These are phyloP conservation scores for Pleoardoris graminearum DNA, from an alignment of 2,329 filamentous ascomycete genomes.

Conservation along the genomic window DNA sequence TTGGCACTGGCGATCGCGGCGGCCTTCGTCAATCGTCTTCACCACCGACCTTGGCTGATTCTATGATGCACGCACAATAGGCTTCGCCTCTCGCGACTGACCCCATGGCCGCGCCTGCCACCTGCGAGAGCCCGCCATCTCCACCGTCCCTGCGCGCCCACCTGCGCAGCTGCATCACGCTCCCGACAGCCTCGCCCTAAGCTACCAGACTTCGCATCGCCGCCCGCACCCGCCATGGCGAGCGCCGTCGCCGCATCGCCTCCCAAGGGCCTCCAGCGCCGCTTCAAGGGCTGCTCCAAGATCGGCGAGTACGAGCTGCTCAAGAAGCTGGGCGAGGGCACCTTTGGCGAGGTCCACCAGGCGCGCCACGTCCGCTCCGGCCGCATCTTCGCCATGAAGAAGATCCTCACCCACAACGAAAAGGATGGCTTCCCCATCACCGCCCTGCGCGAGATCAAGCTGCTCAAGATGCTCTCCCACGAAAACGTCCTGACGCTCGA, in stretches of 20 bases:
- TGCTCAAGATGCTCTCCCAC: conserved; percentile 93
- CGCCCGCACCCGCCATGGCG: conserved; percentile 22
- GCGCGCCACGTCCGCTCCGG: conserved; percentile 76
- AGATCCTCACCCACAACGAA: conserved; percentile 99
- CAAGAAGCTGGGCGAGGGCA: conserved; percentile 89
- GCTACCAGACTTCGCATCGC: neutral
- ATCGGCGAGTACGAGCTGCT: conserved; percentile 79
- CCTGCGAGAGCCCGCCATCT: conserved; percentile 12
- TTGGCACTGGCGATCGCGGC: conserved; percentile 2
- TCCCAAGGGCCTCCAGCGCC: conserved; percentile 55
- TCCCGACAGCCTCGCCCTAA: conserved; percentile 14
- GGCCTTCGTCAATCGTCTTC: conserved; percentile 21
- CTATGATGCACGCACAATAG: conserved; percentile 24
- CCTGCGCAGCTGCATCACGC: conserved; percentile 14
- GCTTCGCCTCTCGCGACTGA: conserved; percentile 9
- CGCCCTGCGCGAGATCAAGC: conserved; percentile 93
- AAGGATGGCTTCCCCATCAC: conserved; percentile 99
- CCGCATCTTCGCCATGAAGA: conserved; percentile 84
- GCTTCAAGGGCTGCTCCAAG: conserved; percentile 83
- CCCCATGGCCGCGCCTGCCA: conserved; percentile 29
- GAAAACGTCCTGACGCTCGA: conserved; percentile 83
- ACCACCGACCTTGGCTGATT: conserved; percentile 11
- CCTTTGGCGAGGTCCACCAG: conserved; percentile 95
- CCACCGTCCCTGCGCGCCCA: conserved; percentile 14
- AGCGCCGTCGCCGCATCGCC: conserved; percentile 39